Evolutionary conservation across 768 basidiomycete genomes (phyloP), one percentile per base, ranked within the genome.

Genomic region (Amylocystis lapponica): DNA sequence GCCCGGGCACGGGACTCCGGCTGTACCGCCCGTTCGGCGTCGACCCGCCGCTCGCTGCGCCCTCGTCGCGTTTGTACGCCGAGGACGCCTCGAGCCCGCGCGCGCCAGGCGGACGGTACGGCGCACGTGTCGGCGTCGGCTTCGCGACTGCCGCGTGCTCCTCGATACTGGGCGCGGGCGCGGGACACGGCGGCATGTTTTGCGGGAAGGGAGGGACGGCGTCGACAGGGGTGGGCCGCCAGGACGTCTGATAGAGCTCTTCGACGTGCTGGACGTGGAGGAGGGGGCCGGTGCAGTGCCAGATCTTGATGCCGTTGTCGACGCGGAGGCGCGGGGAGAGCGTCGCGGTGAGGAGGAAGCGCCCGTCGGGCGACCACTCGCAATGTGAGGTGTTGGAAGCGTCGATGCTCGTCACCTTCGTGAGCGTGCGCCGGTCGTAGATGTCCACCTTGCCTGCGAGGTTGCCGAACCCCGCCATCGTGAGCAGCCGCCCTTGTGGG

Each of bases 231-330:
- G 72, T 76, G 8, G 91, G 91, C 25, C 87, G 70, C 93, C 92
- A 95, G 1, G 78, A 69, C 0, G 78, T 74, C 65, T 96, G 92
- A 63, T 97, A 98, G 12, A 96, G 75, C 60, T 98, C 95, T 3
- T 96, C 91, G 41, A 80, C 65, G 36, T 69, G 57, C 60, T 96
- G 90, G 16, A 86, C 68, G 49, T 97, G 91, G 41, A 96, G 59
- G n/a, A 98, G 76, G 1, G 81, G 74, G 8, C 96, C 94, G 0
- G 81, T 75, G 61, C 89, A 93, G 61, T 95, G 93, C 87, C 86
- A 97, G 47, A 99, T 74, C 68, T 94, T 96, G 63, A 98, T 81
- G 1, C 94, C 93, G 54, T 98, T 98, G 68, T 99, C 96, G 46
- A 99, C 96, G 29, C 96, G 81, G 37, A 98, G 68, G 19, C 96